Evolutionary conservation across 768 basidiomycete species (phyloP).

Genomic region (Vishniacozyma victoriae): DNA sequence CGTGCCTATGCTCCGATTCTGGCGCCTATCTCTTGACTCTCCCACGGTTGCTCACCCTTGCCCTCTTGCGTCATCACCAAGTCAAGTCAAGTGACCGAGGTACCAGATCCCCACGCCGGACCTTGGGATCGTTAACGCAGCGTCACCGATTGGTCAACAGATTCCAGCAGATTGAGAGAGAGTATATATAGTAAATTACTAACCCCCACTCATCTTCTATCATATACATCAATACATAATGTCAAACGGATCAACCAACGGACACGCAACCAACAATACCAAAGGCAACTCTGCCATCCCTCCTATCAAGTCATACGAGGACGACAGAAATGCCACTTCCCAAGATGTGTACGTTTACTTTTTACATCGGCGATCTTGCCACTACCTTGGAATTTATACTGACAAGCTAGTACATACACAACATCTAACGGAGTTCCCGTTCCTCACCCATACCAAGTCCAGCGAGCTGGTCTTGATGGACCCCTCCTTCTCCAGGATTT

Average conservation of each 20-base stretch:
- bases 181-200: no score
- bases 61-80: no score
- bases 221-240: conserved; percentile 1
- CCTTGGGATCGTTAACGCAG: no score
- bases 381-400: background rate
- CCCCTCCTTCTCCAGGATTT: conserved; percentile 78
- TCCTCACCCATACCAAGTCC: conserved; percentile 57
- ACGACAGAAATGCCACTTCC: conserved; percentile 28
- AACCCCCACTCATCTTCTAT: no score
- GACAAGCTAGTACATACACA: conserved; percentile 57
- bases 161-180: no score
- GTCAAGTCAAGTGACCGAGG: no score
- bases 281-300: conserved; percentile 4
- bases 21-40: no score
- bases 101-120: no score
- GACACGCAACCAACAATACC: conserved; percentile 6
- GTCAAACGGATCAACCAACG: conserved; percentile 6
- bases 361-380: background rate
- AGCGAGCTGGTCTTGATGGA: conserved; percentile 66
- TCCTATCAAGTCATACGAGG: conserved; percentile 19
- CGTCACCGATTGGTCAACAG: no score
- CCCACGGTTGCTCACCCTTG: no score
- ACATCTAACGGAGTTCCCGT: conserved; percentile 73
- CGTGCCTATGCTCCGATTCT: no score
- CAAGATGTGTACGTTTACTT: conserved; percentile 20